phyloP scores from a whole-genome alignment of 1,284 basidiomycete species.

The Clitocybe nebularis region DNA sequence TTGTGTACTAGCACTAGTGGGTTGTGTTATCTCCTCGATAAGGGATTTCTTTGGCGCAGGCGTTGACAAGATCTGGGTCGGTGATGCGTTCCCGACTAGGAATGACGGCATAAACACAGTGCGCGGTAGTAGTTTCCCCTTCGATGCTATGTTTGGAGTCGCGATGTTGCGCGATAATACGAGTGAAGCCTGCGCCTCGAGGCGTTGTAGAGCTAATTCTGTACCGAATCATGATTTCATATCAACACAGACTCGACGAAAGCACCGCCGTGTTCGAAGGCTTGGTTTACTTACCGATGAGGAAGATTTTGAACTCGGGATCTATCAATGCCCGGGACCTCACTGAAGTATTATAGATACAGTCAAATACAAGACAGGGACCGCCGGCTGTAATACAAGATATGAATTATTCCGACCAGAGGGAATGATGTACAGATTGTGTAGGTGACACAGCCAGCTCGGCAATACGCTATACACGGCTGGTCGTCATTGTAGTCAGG shows the following conservation, averaged over 20 bases:
- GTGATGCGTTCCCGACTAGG: conserved; percentile 20
- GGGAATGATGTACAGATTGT: too few relatives aligned
- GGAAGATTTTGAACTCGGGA: conserved; percentile 60
- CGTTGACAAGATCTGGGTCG: not conserved
- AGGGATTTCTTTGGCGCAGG: conserved; percentile 10
- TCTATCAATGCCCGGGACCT: conserved; percentile 57
- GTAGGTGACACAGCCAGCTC: too few relatives aligned
- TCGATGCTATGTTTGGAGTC: conserved; percentile 67
- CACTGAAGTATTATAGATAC: conserved; percentile 55
- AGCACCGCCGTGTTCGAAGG: not conserved
- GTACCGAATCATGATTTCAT: not conserved
- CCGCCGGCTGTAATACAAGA: conserved; percentile 51
- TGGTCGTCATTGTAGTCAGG: too few relatives aligned
- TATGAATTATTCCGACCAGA: conserved; percentile 6
- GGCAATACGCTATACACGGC: too few relatives aligned
- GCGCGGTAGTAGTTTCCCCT: conserved; percentile 59
- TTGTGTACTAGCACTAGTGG: not conserved
- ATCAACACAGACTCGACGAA: not conserved
- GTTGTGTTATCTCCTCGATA: conserved; percentile 16
- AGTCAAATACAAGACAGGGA: conserved; percentile 65
- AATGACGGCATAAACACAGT: conserved; percentile 47
- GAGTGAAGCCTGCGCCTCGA: conserved; percentile 56
- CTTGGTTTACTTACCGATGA: conserved; percentile 48
- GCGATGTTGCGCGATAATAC: conserved; percentile 60
- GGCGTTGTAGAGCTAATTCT: conserved; percentile 67